Percentiles rank a stretch among this genome's conserved stretches.
These are phyloP conservation scores for Saposhnikovia divaricata DNA, from an alignment of 129 eudicot genomes.

Conservation along the genomic window DNA sequence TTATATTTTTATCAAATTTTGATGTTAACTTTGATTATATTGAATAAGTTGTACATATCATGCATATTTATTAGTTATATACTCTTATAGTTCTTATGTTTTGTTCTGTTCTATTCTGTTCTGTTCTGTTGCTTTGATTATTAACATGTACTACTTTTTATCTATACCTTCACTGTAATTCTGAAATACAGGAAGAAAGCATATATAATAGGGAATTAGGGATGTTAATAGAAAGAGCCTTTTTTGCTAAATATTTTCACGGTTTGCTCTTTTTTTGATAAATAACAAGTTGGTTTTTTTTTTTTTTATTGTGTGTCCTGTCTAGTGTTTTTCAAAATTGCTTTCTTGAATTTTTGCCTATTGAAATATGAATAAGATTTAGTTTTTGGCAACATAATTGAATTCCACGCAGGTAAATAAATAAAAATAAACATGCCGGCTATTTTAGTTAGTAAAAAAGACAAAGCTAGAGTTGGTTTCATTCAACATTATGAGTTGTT, in stretches of 20 bases:
- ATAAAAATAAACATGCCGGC: neutral
- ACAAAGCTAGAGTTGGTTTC: neutral
- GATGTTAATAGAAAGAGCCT: neutral
- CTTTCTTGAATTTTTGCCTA: neutral
- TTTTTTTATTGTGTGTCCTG: neutral
- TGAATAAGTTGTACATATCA: neutral
- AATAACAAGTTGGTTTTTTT: neutral
- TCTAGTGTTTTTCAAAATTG: neutral
- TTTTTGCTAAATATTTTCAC: neutral
- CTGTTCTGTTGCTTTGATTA: neutral
- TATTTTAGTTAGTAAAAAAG: neutral
- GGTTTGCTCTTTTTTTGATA: neutral
- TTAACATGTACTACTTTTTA: neutral
- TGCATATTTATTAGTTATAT: no score
- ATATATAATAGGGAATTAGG: neutral
- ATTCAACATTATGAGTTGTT: constrained; percentile 2
- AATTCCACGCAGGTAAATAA: neutral
- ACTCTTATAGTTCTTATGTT: no score
- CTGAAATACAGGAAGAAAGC: neutral
- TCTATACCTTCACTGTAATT: neutral
- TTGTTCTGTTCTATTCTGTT: neutral
- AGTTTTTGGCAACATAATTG: neutral
- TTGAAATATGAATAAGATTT: neutral
- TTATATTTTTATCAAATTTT: neutral
- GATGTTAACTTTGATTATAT: neutral